phyloP scores from a whole-genome alignment of 345 rosid genomes.

The Sisymbrium irio region DNA sequence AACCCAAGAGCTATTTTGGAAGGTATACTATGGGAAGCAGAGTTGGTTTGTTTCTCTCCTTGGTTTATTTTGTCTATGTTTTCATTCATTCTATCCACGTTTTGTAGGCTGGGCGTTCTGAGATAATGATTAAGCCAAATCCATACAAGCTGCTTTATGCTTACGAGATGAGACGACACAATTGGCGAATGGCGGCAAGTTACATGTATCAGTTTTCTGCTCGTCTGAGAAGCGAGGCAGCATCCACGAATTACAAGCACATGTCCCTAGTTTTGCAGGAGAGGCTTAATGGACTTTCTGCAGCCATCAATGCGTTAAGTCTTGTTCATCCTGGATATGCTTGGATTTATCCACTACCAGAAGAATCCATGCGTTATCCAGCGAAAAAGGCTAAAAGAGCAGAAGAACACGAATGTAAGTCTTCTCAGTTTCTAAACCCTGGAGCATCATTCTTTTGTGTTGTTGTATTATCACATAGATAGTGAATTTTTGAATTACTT shows the following conservation, averaged over 20 bases:
- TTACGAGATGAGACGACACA: conserved; percentile 86
- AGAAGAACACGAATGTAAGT: conserved; percentile 55
- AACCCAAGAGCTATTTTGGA: conserved; percentile 92
- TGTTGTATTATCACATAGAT: conserved; percentile 12
- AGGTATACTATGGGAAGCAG: conserved; percentile 50
- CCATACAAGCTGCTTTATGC: conserved; percentile 92
- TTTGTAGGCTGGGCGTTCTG: conserved; percentile 81
- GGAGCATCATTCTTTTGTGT: conserved; percentile 2
- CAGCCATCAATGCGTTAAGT: conserved; percentile 82
- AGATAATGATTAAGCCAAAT: conserved; percentile 67
- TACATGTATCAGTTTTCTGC: conserved; percentile 73
- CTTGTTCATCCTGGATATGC: conserved; percentile 82
- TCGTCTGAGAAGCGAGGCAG: conserved; percentile 68
- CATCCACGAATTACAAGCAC: conserved; percentile 55
- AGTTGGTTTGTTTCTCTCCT: conserved; percentile 9
- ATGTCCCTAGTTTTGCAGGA: conserved; percentile 59
- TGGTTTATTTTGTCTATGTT: conserved; percentile 4
- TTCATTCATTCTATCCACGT: conserved; percentile 15
- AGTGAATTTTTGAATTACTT: conserved; percentile 1
- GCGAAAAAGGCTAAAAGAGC: conserved; percentile 70
- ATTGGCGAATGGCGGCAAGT: conserved; percentile 90
- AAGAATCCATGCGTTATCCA: conserved; percentile 50
- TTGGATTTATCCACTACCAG: conserved; percentile 74
- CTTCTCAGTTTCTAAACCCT: conserved; percentile 16
- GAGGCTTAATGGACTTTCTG: conserved; percentile 86